Conservation (phyloP, 2,329 filamentous ascomycete species). For the Orbilia quercus region DNA sequence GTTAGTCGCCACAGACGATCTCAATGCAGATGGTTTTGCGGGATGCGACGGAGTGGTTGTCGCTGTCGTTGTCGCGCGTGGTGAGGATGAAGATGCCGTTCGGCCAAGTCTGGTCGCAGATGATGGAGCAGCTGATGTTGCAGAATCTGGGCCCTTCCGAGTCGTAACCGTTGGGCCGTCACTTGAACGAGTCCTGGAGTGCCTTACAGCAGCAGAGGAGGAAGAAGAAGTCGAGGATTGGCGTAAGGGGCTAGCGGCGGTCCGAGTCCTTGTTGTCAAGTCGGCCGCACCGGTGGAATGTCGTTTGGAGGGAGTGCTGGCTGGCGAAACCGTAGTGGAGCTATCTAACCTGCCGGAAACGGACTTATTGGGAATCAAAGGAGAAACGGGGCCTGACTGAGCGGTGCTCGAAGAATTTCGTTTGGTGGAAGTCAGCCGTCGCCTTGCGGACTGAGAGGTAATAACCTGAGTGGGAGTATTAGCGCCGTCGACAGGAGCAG, state of each 20-base stretch:
- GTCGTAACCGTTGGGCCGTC: constrained; percentile 33
- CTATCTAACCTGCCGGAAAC: constrained; percentile 53
- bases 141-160: constrained; percentile 43
- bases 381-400: constrained; percentile 44
- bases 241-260: constrained; percentile 53
- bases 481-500: neutral
- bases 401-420: constrained; percentile 45
- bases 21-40: constrained; percentile 30
- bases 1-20: constrained; percentile 36
- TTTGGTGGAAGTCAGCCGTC: constrained; percentile 52
- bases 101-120: constrained; percentile 28
- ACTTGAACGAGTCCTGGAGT: constrained; percentile 42
- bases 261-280: constrained; percentile 32
- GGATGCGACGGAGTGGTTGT: constrained; percentile 27
- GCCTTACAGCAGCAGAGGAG: constrained; percentile 33
- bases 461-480: constrained; percentile 10
- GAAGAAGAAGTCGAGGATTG: constrained; percentile 42
- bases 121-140: constrained; percentile 9
- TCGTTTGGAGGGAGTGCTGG: constrained; percentile 42
- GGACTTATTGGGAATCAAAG: constrained; percentile 53
- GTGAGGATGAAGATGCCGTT: constrained; percentile 33
- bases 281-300: constrained; percentile 44
- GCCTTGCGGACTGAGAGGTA: constrained; percentile 38
- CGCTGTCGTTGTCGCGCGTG: too few species aligned
- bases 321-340: constrained; percentile 51